Conservation (phyloP, 2,329 filamentous ascomycete species). For the Fusarium agapanthi region DNA sequence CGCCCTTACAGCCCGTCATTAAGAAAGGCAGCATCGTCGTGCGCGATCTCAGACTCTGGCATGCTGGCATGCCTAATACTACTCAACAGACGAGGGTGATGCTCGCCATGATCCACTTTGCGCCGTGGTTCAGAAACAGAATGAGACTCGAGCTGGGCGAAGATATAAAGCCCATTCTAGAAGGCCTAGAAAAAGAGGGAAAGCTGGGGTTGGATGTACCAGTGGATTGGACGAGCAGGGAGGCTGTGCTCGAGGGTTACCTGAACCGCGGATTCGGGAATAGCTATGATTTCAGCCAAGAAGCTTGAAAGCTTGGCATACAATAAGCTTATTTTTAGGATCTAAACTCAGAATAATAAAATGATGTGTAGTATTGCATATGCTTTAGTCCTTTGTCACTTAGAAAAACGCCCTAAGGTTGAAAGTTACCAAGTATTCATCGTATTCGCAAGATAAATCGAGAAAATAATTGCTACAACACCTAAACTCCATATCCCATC, state of each 20-base stretch:
- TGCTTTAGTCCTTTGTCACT: neutral
- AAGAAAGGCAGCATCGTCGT: conserved; percentile 65
- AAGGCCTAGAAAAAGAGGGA: conserved; percentile 51
- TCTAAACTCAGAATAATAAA: neutral
- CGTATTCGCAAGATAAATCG: neutral
- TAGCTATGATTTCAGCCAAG: conserved; percentile 68
- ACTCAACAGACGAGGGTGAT: conserved; percentile 62
- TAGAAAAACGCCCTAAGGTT: neutral
- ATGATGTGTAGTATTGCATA: neutral
- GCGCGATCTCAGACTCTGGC: conserved; percentile 69
- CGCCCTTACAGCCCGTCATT: conserved; percentile 60
- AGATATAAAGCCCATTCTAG: conserved; percentile 57
- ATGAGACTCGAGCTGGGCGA: conserved; percentile 65
- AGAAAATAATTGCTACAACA: neutral
- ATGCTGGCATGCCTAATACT: conserved; percentile 69
- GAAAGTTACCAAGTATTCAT: neutral
- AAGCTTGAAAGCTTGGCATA: conserved; percentile 32
- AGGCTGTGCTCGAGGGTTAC: conserved; percentile 57
- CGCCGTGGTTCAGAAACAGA: conserved; percentile 63
- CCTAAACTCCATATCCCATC: conserved; percentile 19
- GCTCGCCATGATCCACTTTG: conserved; percentile 69
- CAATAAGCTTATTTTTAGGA: conserved; percentile 9
- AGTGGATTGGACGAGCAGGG: conserved; percentile 56
- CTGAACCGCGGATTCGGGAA: conserved; percentile 67
- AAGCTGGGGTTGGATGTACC: conserved; percentile 57